phyloP scores from a whole-genome alignment of 2,329 filamentous ascomycete genomes.

The Ophiocordyceps camponoti-rufipedis region DNA sequence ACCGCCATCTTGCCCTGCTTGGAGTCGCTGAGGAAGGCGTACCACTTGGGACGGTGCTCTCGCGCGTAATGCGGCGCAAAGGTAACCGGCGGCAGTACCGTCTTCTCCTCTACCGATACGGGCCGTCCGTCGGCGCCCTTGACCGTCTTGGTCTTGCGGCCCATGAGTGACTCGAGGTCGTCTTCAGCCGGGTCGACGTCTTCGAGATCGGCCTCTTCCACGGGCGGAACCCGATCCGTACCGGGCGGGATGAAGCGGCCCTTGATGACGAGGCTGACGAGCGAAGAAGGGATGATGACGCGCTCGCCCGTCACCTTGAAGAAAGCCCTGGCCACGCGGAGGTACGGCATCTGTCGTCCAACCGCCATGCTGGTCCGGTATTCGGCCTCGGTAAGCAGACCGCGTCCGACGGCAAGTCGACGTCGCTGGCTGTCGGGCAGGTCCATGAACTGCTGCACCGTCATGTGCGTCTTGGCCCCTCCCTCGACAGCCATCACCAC shows the following conservation, averaged over 20 bases:
- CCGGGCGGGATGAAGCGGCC: slow-evolving; percentile 85
- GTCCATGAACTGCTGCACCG: slow-evolving; percentile 77
- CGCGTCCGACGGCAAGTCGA: slow-evolving; percentile 49
- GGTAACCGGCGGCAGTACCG: slow-evolving; percentile 65
- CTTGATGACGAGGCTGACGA: slow-evolving; percentile 91
- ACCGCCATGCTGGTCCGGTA: slow-evolving; percentile 61
- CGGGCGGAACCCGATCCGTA: slow-evolving; percentile 50
- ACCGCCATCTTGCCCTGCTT: slow-evolving; percentile 95
- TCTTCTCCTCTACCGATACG: slow-evolving; percentile 38
- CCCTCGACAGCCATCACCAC: slow-evolving; percentile 53
- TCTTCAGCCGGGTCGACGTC: slow-evolving; percentile 88
- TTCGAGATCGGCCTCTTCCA: slow-evolving; percentile 66
- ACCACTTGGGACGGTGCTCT: slow-evolving; percentile 80
- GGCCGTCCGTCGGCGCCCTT: slow-evolving; percentile 43
- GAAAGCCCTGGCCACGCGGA: slow-evolving; percentile 81
- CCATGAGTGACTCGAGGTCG: slow-evolving; percentile 70
- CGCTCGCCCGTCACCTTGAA: slow-evolving; percentile 97
- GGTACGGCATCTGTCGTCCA: slow-evolving; percentile 65
- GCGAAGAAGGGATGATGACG: slow-evolving; percentile 75
- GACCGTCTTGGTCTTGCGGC: slow-evolving; percentile 50
- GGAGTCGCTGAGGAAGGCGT: slow-evolving; percentile 83
- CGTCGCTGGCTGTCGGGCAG: slow-evolving; percentile 58
- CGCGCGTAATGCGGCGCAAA: slow-evolving; percentile 81
- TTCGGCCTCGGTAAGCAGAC: slow-evolving; percentile 55
- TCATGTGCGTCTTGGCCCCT: slow-evolving; percentile 55